Evolutionary conservation across 2,329 filamentous ascomycete genomes (phyloP).

Genomic region (Microcera coccophila): DNA sequence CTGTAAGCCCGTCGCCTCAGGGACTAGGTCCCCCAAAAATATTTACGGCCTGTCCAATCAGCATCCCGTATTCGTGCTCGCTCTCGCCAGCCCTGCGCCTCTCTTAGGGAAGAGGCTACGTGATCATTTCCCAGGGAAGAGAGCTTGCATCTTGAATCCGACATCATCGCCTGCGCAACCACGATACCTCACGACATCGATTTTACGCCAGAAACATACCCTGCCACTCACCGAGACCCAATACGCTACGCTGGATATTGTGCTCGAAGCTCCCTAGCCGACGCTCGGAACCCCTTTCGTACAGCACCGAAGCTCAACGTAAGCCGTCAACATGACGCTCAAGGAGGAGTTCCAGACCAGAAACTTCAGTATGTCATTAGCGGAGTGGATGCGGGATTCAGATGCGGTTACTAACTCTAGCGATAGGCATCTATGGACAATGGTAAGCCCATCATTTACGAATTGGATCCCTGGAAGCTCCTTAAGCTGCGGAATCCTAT

Average conservation of each 20-base stretch:
- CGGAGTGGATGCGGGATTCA: conserved; percentile 2
- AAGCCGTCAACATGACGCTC: conserved; percentile 59
- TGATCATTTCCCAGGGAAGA: conserved; percentile 28
- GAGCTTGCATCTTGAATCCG: conserved; percentile 10
- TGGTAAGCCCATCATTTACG: conserved; percentile 53
- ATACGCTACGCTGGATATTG: conserved; percentile 6
- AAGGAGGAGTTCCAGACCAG: conserved; percentile 68
- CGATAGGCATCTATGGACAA: conserved; percentile 68
- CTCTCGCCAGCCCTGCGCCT: conserved; percentile 12
- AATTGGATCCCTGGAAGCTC: conserved; percentile 6
- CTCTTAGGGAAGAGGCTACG: conserved; percentile 32
- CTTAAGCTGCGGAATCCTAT: conserved; percentile 6
- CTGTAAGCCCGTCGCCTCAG: not conserved
- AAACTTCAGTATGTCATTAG: conserved; percentile 63
- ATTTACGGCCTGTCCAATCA: conserved; percentile 13
- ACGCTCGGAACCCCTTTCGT: no score
- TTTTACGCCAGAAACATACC: conserved; percentile 1
- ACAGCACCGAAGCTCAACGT: conserved; percentile 21
- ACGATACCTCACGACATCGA: conserved; percentile 15
- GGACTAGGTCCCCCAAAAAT: conserved; percentile 3
- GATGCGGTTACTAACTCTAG: conserved; percentile 30
- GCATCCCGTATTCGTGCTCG: conserved; percentile 3
- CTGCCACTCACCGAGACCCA: not conserved
- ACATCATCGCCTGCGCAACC: conserved; percentile 17
- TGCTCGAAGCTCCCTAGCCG: conserved; percentile 11